These are phyloP conservation scores for Aspergillus clavatus DNA, from an alignment of 2,329 filamentous ascomycete genomes.

Conservation along the genomic window DNA sequence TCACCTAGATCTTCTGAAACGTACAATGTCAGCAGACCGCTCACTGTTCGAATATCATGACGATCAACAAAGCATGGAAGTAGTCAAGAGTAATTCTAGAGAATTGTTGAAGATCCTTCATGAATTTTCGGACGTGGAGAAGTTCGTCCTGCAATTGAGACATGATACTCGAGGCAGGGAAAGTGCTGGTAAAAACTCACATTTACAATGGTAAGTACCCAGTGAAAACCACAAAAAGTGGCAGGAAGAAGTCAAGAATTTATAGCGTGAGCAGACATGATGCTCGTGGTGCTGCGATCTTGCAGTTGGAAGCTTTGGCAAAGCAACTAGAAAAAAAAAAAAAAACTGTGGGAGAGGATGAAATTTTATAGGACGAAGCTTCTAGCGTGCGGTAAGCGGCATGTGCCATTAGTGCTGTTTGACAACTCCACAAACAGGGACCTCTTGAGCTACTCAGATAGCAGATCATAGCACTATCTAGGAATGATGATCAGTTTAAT, in stretches of 20 bases:
- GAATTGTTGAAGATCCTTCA: conserved; percentile 47
- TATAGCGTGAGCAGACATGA: background rate
- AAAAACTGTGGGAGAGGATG: conserved; percentile 19
- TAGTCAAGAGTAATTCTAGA: conserved; percentile 57
- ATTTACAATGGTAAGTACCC: conserved; percentile 1
- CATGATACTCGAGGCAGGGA: background rate
- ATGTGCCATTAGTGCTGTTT: conserved; percentile 14
- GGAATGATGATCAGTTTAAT: too few species aligned
- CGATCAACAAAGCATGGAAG: conserved; percentile 2
- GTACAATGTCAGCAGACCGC: conserved; percentile 5
- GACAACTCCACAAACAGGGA: conserved; percentile 15
- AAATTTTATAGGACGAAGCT: conserved; percentile 16
- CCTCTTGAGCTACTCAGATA: too few species aligned
- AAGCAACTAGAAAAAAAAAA: conserved; percentile 12
- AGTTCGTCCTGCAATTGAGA: conserved; percentile 36
- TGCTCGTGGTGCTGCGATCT: conserved; percentile 1
- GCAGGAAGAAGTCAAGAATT: conserved; percentile 1
- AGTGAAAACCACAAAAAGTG: background rate
- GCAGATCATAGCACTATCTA: too few species aligned
- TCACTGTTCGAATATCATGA: too few species aligned
- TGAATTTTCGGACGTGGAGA: conserved; percentile 54
- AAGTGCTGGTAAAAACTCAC: conserved; percentile 1
- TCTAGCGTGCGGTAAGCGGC: conserved; percentile 13
- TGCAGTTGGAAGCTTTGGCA: conserved; percentile 14
- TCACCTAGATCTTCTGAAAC: background rate